Evolutionary conservation across 192 early-diverging fungal species (phyloP).

Genomic region (Linnemannia schmuckeri): DNA sequence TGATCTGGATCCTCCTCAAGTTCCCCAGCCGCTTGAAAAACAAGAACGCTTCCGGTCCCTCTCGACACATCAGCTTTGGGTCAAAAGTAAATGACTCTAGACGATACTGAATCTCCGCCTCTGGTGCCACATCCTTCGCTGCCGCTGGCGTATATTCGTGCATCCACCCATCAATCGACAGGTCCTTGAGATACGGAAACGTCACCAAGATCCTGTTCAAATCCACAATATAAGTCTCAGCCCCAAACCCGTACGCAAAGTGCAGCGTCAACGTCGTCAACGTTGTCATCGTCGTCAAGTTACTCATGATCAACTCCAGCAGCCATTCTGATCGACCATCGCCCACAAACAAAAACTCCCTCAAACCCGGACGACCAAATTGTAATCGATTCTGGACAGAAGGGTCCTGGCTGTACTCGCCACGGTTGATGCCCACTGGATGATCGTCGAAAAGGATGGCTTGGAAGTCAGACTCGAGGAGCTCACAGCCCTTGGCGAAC

Average conservation of each 20-base stretch:
- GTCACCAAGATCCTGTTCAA: neutral
- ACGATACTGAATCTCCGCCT: neutral
- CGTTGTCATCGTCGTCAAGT: neutral
- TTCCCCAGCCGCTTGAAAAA: neutral
- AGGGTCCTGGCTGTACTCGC: no score
- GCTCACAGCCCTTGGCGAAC: neutral
- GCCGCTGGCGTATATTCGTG: neutral
- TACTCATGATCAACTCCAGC: neutral
- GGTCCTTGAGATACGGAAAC: neutral
- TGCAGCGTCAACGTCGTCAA: neutral
- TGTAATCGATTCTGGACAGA: neutral
- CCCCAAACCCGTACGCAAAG: neutral
- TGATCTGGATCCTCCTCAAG: slow-evolving; percentile 1
- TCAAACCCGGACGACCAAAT: neutral
- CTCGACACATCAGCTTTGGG: neutral
- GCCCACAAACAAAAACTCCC: neutral
- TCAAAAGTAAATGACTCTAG: neutral
- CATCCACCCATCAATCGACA: neutral
- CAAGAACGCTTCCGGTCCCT: neutral
- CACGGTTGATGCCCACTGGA: neutral
- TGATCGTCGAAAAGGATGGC: neutral
- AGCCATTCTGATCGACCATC: neutral
- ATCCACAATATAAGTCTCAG: neutral
- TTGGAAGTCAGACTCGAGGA: neutral
- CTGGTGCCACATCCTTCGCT: neutral